Evolutionary conservation across 108 stramenopile genomes (phyloP).

Genomic region (Pseudonitzschia multistriata): DNA sequence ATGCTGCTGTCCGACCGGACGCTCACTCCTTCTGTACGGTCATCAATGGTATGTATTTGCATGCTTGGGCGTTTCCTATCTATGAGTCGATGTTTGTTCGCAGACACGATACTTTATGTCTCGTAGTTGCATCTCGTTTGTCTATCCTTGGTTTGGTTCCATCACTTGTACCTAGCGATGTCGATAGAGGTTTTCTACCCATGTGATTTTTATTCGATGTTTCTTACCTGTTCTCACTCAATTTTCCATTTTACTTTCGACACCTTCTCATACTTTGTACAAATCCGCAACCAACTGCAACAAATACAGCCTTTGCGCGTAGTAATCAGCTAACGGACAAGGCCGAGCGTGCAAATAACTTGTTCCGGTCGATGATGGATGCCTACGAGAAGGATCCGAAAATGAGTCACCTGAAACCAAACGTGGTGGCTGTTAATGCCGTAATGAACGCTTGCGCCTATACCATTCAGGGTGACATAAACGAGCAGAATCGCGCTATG

Average conservation of each 20-base stretch:
- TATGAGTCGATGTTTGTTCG: background rate
- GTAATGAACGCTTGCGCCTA: constrained; percentile 84
- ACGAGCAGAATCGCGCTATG: constrained; percentile 56
- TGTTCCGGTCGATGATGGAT: constrained; percentile 58
- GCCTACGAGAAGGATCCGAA: constrained; percentile 34
- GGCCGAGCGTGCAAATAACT: constrained; percentile 58
- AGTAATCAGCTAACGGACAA: constrained; percentile 51
- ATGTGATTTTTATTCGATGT: background rate
- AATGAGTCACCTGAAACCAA: constrained; percentile 43
- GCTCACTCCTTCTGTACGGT: constrained; percentile 62
- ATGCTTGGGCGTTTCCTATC: background rate
- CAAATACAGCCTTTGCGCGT: constrained; percentile 47
- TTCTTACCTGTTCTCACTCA: background rate
- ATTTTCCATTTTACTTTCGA: background rate
- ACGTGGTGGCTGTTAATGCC: constrained; percentile 65
- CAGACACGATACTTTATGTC: too few species aligned
- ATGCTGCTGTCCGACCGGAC: constrained; percentile 57
- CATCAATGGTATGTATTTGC: constrained; percentile 52
- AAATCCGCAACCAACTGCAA: background rate
- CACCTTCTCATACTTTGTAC: too few species aligned
- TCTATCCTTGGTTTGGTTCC: background rate
- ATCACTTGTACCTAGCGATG: background rate
- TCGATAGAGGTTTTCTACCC: background rate
- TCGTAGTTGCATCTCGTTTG: background rate
- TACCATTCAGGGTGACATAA: constrained; percentile 44